A percentile compares a stretch with the other conserved stretches of the same genome.
phyloP scores from a whole-genome alignment of 306 rosid genomes.

The Vicia villosa region DNA sequence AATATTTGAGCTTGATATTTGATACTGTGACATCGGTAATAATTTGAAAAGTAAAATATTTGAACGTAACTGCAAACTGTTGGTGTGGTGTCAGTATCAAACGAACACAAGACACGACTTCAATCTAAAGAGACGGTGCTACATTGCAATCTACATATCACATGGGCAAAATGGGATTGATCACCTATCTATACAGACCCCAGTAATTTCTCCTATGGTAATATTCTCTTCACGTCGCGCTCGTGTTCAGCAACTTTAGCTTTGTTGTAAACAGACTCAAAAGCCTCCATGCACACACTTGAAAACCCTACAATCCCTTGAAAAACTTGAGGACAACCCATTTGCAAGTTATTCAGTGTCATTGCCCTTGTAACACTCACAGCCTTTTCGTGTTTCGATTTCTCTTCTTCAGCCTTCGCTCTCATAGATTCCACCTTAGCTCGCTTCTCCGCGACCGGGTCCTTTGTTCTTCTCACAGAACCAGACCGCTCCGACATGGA shows the following conservation, averaged over 20 bases:
- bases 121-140: neutral
- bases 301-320: slow-evolving; percentile 96
- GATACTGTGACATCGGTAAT: neutral
- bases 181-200: slow-evolving; percentile 49
- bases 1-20: too few species aligned
- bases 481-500: slow-evolving; percentile 52
- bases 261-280: slow-evolving; percentile 80
- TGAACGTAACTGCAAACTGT: neutral
- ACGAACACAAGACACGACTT: neutral
- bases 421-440: slow-evolving; percentile 67
- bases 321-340: slow-evolving; percentile 93
- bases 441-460: slow-evolving; percentile 68
- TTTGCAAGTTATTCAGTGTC: slow-evolving; percentile 92
- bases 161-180: slow-evolving; percentile 25
- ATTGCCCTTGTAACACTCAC: slow-evolving; percentile 79
- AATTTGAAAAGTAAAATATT: neutral
- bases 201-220: slow-evolving; percentile 30
- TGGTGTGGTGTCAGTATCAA: neutral
- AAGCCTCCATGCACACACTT: slow-evolving; percentile 81
- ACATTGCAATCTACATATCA: slow-evolving; percentile 19
- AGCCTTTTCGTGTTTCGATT: slow-evolving; percentile 72
- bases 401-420: slow-evolving; percentile 84
- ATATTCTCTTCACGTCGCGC: slow-evolving; percentile 73
- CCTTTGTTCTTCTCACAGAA: slow-evolving; percentile 43
- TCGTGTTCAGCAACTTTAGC: slow-evolving; percentile 56